Conservation (phyloP, 2,329 filamentous ascomycete genomes). For the Zymoseptoria passerinii region DNA sequence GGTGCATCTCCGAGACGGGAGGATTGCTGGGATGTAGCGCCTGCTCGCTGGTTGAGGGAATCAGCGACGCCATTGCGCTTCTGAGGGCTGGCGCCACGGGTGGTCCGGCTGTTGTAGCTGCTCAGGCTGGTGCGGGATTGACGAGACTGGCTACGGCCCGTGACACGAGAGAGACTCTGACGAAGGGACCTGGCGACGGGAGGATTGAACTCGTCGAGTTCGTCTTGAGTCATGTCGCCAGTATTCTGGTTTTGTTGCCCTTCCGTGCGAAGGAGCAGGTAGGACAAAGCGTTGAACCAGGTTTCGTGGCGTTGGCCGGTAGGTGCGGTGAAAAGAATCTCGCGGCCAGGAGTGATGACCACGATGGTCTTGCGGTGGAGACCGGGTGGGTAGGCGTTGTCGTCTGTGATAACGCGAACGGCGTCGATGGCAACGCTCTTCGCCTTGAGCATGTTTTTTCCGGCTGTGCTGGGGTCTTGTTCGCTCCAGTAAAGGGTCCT, state of each 20-base stretch:
- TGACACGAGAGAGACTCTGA: conserved; percentile 40
- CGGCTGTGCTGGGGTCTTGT: conserved; percentile 69
- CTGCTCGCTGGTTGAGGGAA: conserved; percentile 3
- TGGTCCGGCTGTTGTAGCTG: conserved; percentile 45
- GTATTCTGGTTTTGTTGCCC: conserved; percentile 42
- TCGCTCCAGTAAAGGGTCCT: conserved; percentile 96
- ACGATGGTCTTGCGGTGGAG: conserved; percentile 90
- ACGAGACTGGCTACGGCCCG: conserved; percentile 44
- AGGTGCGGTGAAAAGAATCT: conserved; percentile 87
- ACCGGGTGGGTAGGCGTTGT: conserved; percentile 90
- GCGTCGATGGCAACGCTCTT: conserved; percentile 95
- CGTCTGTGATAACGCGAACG: conserved; percentile 82
- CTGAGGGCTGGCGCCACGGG: conserved; percentile 56
- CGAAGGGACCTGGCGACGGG: conserved; percentile 29
- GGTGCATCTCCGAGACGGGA: conserved; percentile 6
- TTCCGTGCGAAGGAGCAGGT: conserved; percentile 69
- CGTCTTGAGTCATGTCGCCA: conserved; percentile 49
- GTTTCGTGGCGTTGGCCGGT: conserved; percentile 94
- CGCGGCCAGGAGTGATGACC: conserved; percentile 78
- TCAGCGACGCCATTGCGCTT: conserved; percentile 9
- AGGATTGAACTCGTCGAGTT: conserved; percentile 74
- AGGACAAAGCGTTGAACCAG: conserved; percentile 96
- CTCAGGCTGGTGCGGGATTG: conserved; percentile 25
- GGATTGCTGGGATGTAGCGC: neutral
- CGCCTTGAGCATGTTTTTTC: conserved; percentile 64